Evolutionary conservation across 2,329 filamentous ascomycete genomes (phyloP), one percentile per base, ranked within the genome.

Genomic region (Aspergillus sp.): DNA sequence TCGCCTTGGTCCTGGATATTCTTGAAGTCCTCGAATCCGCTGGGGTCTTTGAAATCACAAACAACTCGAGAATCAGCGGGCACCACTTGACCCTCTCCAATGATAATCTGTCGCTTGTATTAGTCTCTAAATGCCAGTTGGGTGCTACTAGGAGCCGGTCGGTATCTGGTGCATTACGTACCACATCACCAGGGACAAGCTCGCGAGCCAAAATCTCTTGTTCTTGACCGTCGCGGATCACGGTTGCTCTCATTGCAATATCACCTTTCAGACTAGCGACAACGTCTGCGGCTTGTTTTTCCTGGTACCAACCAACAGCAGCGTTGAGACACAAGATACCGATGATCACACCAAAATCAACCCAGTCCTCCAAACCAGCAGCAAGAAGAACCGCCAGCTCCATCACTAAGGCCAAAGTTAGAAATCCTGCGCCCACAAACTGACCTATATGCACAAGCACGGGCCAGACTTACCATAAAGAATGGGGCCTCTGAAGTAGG

Each of bases 231-330:
- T 90, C 82, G 67, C 89, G 88, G 65, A 91, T 78, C 64, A 89
- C 87, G 57, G 79, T 82, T 7, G 87, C 85, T 74, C 86, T 87
- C 85, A 91, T 87, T 67, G 89, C 89, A 71, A 92, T 92, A 69
- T 92, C 89, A 75, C 89, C 89, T 78, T 91, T 91, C 57, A 92
- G 81, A 67, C 83, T 87, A 26, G 89, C 88, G 68, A 91, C 88
- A 65, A 91, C 88, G 77, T 92, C 89, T 61, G 88, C 89, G 65
- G 89, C 89, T 76, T 91, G 88, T 78, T 91, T 92, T 77, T 92
- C 89, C 74, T 91, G 89, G 74, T 91, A 91, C 86, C 89, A 91
- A 78, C 89, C 89, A 71, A 91, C 89, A 64, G 87, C 78, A 60
- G 89, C 89, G 77, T 92, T 92, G 63, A 92, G 84, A 71, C 88